These are phyloP conservation scores for Clathrus columnatus DNA, from an alignment of 768 basidiomycete genomes.

Conservation along the genomic window DNA sequence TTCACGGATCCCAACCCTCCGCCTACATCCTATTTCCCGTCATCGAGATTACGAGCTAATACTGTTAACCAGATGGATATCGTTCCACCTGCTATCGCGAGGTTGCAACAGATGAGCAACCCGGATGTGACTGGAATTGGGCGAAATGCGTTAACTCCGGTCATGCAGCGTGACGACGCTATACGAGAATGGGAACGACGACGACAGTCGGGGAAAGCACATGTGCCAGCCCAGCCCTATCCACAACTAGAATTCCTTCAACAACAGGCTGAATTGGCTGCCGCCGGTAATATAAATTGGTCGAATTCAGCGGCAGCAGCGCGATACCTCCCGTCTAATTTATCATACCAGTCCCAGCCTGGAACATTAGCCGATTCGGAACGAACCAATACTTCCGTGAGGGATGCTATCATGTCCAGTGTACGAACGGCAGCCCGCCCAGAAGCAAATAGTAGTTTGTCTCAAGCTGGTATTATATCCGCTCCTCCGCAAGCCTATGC, in stretches of 20 bases:
- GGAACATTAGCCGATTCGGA: constrained; percentile 58
- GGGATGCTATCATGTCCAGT: constrained; percentile 73
- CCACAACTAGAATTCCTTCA: constrained; percentile 88
- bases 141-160: constrained; percentile 83
- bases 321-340: constrained; percentile 54
- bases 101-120: constrained; percentile 76
- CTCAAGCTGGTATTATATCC: constrained; percentile 45
- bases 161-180: constrained; percentile 89
- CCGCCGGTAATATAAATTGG: constrained; percentile 58
- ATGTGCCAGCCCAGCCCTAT: constrained; percentile 63
- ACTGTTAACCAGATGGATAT: constrained; percentile 89
- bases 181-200: constrained; percentile 92
- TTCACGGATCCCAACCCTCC: constrained; percentile 43
- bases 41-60: constrained; percentile 70
- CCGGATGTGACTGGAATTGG: constrained; percentile 64
- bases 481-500: constrained; percentile 72
- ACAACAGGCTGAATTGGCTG: constrained; percentile 83
- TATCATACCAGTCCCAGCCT: constrained; percentile 60
- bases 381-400: constrained; percentile 22
- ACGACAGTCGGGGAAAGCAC: constrained; percentile 66
- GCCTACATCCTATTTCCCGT: constrained; percentile 58
- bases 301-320: constrained; percentile 17
- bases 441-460: constrained; percentile 30
- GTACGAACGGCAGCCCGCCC: constrained; percentile 55
- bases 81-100: constrained; percentile 89